Evolutionary conservation across 192 early-diverging fungal genomes (phyloP).

Genomic region (Thamnidium elegans): DNA sequence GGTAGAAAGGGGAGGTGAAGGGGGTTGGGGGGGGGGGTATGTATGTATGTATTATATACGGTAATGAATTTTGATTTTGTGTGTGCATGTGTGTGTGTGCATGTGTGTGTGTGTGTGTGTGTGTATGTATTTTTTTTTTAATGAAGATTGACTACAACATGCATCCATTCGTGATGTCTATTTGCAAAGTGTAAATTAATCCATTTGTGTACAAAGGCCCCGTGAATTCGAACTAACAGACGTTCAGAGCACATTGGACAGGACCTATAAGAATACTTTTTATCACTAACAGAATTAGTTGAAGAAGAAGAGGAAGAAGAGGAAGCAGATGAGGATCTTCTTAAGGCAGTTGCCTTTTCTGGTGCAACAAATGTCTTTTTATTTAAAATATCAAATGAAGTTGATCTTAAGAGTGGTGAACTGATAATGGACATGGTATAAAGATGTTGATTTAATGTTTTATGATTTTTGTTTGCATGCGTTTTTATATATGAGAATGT

Average conservation of each 20-base stretch:
- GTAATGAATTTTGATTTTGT: neutral
- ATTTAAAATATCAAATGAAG: conserved; percentile 6
- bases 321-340: conserved; percentile 2
- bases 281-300: neutral
- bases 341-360: neutral
- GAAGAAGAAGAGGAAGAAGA: conserved; percentile 4
- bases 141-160: conserved; percentile 37
- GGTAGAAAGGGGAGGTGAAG: neutral
- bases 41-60: neutral
- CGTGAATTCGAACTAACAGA: conserved; percentile 34
- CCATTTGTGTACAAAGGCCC: conserved; percentile 38
- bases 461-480: neutral
- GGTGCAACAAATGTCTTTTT: neutral
- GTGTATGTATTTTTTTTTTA: neutral
- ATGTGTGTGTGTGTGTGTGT: neutral
- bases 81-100: neutral
- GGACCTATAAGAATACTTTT: conserved; percentile 30
- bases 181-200: conserved; percentile 32
- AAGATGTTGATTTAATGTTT: neutral
- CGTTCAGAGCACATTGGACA: conserved; percentile 35
- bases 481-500: too few species aligned
- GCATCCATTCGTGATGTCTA: conserved; percentile 33
- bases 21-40: neutral
- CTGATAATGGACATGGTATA: neutral
- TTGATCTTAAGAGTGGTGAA: conserved; percentile 7